A percentile compares a stretch with the other conserved stretches of the same genome.
Evolutionary conservation across 108 stramenopile species (phyloP).

Genomic region (Bacterosira constricta): DNA sequence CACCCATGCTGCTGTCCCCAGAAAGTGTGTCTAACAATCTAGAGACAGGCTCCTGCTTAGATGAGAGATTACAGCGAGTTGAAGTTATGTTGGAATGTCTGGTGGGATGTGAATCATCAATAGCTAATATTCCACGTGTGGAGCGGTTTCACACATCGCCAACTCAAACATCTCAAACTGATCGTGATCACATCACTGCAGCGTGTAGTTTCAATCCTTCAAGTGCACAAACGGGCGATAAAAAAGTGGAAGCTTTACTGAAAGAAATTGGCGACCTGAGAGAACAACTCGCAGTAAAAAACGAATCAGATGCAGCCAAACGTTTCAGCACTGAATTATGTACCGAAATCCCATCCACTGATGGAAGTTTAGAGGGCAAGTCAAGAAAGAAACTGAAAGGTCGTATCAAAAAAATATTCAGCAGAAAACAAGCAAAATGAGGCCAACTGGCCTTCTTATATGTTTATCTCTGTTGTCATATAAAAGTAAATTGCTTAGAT

Average conservation of each 20-base stretch:
- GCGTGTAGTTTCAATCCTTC: background rate
- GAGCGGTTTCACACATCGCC: background rate
- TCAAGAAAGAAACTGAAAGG: too few relatives aligned
- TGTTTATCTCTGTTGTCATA: too few relatives aligned
- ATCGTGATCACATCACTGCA: background rate
- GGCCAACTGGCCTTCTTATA: too few relatives aligned
- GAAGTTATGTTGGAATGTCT: conserved; percentile 29
- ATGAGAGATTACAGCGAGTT: conserved; percentile 23
- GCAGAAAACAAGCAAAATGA: too few relatives aligned
- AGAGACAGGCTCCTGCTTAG: background rate
- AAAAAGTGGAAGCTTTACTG: background rate
- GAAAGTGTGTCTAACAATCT: background rate
- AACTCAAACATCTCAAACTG: background rate
- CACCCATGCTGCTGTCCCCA: background rate
- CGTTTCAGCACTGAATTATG: background rate
- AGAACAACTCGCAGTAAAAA: conserved; percentile 6
- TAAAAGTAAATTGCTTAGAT: too few relatives aligned
- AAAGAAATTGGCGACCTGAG: conserved; percentile 7
- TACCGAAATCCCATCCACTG: background rate
- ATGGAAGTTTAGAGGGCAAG: too few relatives aligned
- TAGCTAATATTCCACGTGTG: too few relatives aligned
- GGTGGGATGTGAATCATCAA: background rate
- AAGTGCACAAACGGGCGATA: background rate
- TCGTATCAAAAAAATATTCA: too few relatives aligned
- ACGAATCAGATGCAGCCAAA: background rate